phyloP scores from a whole-genome alignment of 805 yeast genomes.

The Starmerella bombicola region DNA sequence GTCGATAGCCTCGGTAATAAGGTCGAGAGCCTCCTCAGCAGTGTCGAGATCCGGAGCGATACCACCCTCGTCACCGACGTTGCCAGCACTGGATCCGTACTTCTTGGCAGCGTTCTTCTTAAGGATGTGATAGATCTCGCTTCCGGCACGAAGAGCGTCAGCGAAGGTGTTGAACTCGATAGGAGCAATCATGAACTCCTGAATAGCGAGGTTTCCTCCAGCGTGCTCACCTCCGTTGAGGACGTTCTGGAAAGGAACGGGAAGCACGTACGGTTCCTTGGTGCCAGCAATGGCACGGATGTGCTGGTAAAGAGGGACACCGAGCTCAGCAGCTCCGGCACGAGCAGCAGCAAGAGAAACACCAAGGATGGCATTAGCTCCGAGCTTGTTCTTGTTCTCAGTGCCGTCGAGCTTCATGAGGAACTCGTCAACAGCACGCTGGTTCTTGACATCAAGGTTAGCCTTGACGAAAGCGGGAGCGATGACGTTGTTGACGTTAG shows the following conservation, averaged over 20 bases:
- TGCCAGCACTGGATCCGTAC: slow-evolving; percentile 98
- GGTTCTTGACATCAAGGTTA: slow-evolving; percentile 73
- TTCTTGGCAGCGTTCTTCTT: slow-evolving; percentile 84
- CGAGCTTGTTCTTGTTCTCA: slow-evolving; percentile 90
- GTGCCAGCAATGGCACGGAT: slow-evolving; percentile 69
- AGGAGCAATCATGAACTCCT: slow-evolving; percentile 99
- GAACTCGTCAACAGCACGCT: slow-evolving; percentile 76
- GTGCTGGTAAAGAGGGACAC: slow-evolving; percentile 86
- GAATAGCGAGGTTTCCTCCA: slow-evolving; percentile 98
- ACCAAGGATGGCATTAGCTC: slow-evolving; percentile 98
- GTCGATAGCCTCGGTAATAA: slow-evolving; percentile 79
- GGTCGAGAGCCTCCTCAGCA: slow-evolving; percentile 94
- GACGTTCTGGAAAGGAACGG: slow-evolving; percentile 98
- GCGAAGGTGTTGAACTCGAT: slow-evolving; percentile 78
- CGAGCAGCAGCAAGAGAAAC: slow-evolving; percentile 94
- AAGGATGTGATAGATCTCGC: slow-evolving; percentile 96
- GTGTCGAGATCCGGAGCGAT: slow-evolving; percentile 96
- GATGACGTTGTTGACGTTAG: slow-evolving; percentile 86
- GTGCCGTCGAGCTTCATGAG: slow-evolving; percentile 85
- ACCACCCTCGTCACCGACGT: slow-evolving; percentile 99
- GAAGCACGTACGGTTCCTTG: slow-evolving; percentile 77
- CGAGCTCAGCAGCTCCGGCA: slow-evolving; percentile 96
- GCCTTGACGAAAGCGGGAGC: slow-evolving; percentile 87
- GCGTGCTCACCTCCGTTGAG: slow-evolving; percentile 99
- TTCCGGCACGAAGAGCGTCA: slow-evolving; percentile 92